Base-by-base conservation (phyloP, 305 asterid genomes). In the Fraxinus xanthoxyloides region DNA sequence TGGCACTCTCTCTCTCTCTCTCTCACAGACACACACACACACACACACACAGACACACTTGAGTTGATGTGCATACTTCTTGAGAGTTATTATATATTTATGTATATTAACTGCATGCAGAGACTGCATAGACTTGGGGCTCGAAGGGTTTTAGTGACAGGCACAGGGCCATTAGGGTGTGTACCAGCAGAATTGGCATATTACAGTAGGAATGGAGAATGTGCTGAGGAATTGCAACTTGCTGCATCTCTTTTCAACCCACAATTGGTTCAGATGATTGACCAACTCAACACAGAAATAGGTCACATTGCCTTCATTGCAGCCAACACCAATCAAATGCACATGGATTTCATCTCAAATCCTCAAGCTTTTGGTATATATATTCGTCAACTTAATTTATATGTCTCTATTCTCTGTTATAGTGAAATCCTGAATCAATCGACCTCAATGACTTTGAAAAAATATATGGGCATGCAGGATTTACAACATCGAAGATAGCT, bases 111-210 rank as follows among this genome's bases (percentile, higher is more conserved):
- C 30, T 17, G 6, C 2, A 38, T 81, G 82, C 85, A 89, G 92
- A 83, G 67, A 48, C 31, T 89, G 26, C 24, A 88, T 34, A 82
- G 79, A 30, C 61, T 85, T 19, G 92, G 92, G n/a, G 87, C 86
- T 3, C 72, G 89, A 5, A 75, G 85, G 61, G 87, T 89, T 5
- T 12, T 89, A 2, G 91, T 89, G 76, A 89, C 91, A 0, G 92
- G 92, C 34, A 88, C 92, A 13, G 92, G 92, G 6, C 92, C 91
- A 28, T 17, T 89, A 10, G 92, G 92, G 2, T 89, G 92, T 46
- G 91, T 84, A 8, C 92, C 92, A 0, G 89, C 89, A 0, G 91
- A 88, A 69, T 77, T 86, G 76, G 92, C 90, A 0, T 61, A 15
- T 72, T 81, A 80, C 7, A 84, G 92, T 75, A 46, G 5, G 51